Conservation (phyloP, 176 grass and related monocot genomes). For the Tuctoria greenei region DNA sequence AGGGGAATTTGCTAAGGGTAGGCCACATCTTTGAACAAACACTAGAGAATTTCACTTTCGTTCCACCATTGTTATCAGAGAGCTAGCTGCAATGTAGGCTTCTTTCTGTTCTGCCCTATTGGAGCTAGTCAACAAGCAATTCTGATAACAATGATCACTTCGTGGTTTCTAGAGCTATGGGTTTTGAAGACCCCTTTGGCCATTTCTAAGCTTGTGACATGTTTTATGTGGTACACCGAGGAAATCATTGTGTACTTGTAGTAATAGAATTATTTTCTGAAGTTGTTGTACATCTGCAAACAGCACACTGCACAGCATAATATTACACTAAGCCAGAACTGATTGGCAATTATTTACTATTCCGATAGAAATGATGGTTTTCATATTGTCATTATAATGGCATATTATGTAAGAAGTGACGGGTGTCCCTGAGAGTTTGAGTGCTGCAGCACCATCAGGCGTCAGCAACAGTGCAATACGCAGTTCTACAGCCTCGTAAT, state of each 20-base stretch:
- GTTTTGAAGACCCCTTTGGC: neutral
- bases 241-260: neutral
- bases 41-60: conserved; percentile 60
- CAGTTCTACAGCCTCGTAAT: neutral
- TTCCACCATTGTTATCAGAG: conserved; percentile 58
- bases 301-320: neutral
- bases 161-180: neutral
- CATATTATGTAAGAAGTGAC: neutral
- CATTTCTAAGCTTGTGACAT: neutral
- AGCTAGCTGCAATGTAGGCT: conserved; percentile 22
- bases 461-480: neutral
- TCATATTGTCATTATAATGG: neutral
- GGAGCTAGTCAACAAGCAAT: neutral
- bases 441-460: neutral
- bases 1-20: conserved; percentile 65
- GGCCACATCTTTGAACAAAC: conserved; percentile 91
- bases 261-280: neutral
- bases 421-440: neutral
- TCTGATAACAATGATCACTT: neutral
- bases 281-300: conserved; percentile 13
- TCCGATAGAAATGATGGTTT: neutral
- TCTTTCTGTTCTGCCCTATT: neutral
- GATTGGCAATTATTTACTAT: neutral
- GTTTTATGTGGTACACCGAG: neutral
- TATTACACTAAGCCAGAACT: neutral